Evolutionary conservation across 352 stramenopile species (phyloP), one percentile per base, ranked within the genome.

Genomic region (Globisporangium camurandrum): DNA sequence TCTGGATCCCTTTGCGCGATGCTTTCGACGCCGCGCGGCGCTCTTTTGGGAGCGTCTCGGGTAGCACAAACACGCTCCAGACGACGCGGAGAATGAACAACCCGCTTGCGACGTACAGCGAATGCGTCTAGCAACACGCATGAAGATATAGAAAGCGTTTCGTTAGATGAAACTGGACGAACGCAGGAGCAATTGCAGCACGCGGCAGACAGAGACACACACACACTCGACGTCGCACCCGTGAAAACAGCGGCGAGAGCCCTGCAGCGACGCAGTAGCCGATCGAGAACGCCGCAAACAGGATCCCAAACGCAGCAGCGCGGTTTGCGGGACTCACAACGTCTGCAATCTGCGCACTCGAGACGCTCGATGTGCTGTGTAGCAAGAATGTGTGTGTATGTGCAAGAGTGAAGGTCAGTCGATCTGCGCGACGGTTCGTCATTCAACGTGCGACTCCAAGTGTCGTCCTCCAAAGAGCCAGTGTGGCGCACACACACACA

Each of bases 281-380:
- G 24, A 84, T 72, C 16, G 64, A 71, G 8, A 69, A 59, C 20
- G 71, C 57, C 0, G 79, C 71, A 49, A 80, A 84, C 16, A 84
- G 52, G 49, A 83, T 51, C 3, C 74, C 79, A 24, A 87, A 88
- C 3, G 76, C 68, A 6, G 64, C 56, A 1, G 75, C 70, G 9
- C 75, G 74, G 39, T 86, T 59, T 22, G 73, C 56, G 7, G 71
- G 62, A 42, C 63, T 62, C 33, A 88, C 70, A 37, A 81, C 56
- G 46, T 91, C 80, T 7, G 80, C 72, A 19, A 90, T 57, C 17
- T 75, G 62, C 7, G 79, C 79, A 41, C 64, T 85, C 42, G 57
- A 67, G 14, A 90, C 64, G 17, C 71, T 75, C 39, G 72, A 71
- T 2, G 63, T 77, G 10, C 75, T 89, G 28, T 12, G 22, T 27